These are phyloP conservation scores for Penicillium sp. DNA, from an alignment of 2,329 filamentous ascomycete genomes.

Conservation along the genomic window DNA sequence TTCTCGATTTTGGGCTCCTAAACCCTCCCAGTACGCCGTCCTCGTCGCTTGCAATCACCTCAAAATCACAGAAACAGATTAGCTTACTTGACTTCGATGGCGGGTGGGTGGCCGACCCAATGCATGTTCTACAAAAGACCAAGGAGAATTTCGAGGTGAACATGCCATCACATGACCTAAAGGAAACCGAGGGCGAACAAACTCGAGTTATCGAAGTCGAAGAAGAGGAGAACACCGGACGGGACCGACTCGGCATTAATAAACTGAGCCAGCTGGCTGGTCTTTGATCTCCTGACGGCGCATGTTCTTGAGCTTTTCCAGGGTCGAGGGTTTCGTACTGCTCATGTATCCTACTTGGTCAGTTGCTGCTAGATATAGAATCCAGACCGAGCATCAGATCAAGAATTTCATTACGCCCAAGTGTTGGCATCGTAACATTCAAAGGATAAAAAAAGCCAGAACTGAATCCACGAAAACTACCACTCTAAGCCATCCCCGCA, in stretches of 20 bases:
- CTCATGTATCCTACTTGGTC: not conserved
- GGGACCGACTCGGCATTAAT: slow-evolving; percentile 35
- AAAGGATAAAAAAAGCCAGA: not conserved
- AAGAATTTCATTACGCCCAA: not conserved
- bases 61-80: not conserved
- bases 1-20: slow-evolving; percentile 28
- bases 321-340: not conserved
- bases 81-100: slow-evolving; percentile 24
- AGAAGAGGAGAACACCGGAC: slow-evolving; percentile 21
- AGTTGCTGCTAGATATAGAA: not conserved
- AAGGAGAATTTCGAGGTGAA: not conserved
- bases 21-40: slow-evolving; percentile 1
- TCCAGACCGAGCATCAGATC: not conserved
- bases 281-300: not conserved
- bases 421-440: not conserved
- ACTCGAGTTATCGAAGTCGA: not conserved
- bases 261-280: slow-evolving; percentile 28
- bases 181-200: not conserved
- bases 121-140: not conserved
- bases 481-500: slow-evolving; percentile 43
- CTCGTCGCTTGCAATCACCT: not conserved
- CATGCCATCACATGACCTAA: not conserved
- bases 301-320: not conserved
- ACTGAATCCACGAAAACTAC: slow-evolving; percentile 28
- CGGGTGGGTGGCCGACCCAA: not conserved